Evolutionary conservation across 768 basidiomycete genomes (phyloP), one percentile per base, ranked within the genome.

Genomic region (Mycena kentingensis): DNA sequence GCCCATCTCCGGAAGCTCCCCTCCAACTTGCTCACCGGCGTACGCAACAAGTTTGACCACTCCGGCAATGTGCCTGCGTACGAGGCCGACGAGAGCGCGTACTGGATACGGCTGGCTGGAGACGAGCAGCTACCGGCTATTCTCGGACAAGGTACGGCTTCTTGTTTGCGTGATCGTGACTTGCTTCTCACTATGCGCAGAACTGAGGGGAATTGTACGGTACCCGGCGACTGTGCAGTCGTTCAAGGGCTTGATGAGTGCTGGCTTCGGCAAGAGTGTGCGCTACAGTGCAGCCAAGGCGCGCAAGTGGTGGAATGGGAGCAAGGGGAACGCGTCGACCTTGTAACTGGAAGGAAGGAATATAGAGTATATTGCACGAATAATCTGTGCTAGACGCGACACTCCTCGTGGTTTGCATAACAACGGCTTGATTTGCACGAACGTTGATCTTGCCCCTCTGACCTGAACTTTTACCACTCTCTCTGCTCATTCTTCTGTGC

Each of bases 171-270:
- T 29, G 2, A 24, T 46, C 32, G 27, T 22, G 2, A 24, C 21
- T 27, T 29, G 41, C 15, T 8, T 32, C 46, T 21, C 36, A 21
- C 29, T 5, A 11, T 18, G 24, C 34, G 25, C 55, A 93, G 93
- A 93, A 70, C 83, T 93, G 75, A 69, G 76, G 47, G 70, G 72
- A 18, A 93, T 94, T 64, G 93, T 96, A 36, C 78, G 87, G 58
- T 79, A 83, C 60, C 93, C 94, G 5, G 91, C 94, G 13, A 83
- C 90, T 1, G 74, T 90, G 8, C 94, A 98, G 73, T 78, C 87
- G 4, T 58, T 91, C 52, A 98, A 97, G 71, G 93, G 94, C 24
- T 65, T 98, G 42, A 80, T 88, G 18, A 93, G 86, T 51, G 89
- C 90, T 8, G 94, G 94, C 4, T 57, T 88, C 10, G 75, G 78